Conservation (phyloP, 306 rosid genomes). For the Sesbania bispinosa region DNA sequence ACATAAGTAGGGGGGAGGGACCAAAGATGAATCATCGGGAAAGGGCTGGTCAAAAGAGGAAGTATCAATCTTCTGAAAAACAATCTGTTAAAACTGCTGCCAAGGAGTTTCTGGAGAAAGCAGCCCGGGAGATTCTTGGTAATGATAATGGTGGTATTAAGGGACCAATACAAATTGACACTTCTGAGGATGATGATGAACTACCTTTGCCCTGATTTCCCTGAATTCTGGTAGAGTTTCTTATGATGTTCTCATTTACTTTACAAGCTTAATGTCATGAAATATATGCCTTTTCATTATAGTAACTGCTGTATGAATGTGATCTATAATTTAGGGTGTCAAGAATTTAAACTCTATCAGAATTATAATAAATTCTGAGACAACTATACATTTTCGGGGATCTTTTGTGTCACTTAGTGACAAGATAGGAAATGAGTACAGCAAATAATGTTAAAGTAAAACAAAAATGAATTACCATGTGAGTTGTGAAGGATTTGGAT, state of each 20-base stretch:
- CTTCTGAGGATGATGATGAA: conserved; percentile 40
- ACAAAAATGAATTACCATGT: neutral
- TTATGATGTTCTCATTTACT: conserved; percentile 1
- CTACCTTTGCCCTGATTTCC: conserved; percentile 32
- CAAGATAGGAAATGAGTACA: neutral
- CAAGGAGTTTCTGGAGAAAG: conserved; percentile 92
- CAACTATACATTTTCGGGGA: neutral
- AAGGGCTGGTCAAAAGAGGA: conserved; percentile 68
- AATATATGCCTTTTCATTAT: neutral
- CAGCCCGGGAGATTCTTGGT: conserved; percentile 80
- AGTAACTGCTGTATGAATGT: neutral
- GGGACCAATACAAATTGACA: conserved; percentile 63
- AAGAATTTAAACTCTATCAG: neutral
- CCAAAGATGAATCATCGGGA: conserved; percentile 39
- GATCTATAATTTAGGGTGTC: too few relatives aligned
- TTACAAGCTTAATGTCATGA: neutral
- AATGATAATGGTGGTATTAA: conserved; percentile 45
- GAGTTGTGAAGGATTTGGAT: neutral
- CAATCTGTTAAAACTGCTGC: conserved; percentile 70
- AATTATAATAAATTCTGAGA: neutral
- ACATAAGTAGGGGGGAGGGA: conserved; percentile 68
- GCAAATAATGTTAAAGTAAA: too few relatives aligned
- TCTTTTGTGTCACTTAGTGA: neutral
- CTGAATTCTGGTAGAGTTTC: conserved; percentile 34
- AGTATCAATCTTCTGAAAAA: conserved; percentile 62